These are phyloP conservation scores for Amphicarpaea edgeworthii DNA, from an alignment of 306 rosid genomes.

Conservation along the genomic window DNA sequence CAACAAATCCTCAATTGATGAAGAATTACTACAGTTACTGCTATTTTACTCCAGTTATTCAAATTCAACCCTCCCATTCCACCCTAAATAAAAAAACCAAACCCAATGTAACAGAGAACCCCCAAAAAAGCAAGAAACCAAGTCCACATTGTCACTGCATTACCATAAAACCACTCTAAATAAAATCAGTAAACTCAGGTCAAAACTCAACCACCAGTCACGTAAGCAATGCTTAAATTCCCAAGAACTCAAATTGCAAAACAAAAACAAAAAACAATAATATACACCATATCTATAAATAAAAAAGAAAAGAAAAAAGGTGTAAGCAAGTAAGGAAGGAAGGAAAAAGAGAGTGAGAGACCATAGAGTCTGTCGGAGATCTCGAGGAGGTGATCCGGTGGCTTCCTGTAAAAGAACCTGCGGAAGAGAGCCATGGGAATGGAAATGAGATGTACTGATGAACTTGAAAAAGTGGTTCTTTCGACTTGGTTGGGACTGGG, in stretches of 20 bases:
- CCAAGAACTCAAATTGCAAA: background rate
- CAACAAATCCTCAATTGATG: constrained; percentile 36
- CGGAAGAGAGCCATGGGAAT: constrained; percentile 98
- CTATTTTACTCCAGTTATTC: background rate
- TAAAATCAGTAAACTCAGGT: background rate
- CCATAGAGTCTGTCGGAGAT: constrained; percentile 97
- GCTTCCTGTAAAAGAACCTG: constrained; percentile 91
- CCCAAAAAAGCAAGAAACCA: background rate
- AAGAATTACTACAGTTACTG: background rate
- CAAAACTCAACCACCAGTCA: background rate
- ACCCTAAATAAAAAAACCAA: constrained; percentile 25
- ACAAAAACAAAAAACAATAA: background rate
- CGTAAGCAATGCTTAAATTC: constrained; percentile 1
- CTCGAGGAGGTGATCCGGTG: constrained; percentile 99
- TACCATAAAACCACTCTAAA: background rate
- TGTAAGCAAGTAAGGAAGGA: background rate
- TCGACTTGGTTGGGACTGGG: constrained; percentile 13
- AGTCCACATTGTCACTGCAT: constrained; percentile 12
- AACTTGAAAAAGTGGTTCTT: background rate
- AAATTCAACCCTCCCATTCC: constrained; percentile 24
- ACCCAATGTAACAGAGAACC: constrained; percentile 30
- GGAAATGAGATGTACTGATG: background rate
- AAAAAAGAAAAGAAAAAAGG: background rate
- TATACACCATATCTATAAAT: too few relatives aligned
- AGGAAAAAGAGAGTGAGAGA: constrained; percentile 20